Evolutionary conservation across 2,329 filamentous ascomycete species (phyloP).

Genomic region (Aspergillus intermedius): DNA sequence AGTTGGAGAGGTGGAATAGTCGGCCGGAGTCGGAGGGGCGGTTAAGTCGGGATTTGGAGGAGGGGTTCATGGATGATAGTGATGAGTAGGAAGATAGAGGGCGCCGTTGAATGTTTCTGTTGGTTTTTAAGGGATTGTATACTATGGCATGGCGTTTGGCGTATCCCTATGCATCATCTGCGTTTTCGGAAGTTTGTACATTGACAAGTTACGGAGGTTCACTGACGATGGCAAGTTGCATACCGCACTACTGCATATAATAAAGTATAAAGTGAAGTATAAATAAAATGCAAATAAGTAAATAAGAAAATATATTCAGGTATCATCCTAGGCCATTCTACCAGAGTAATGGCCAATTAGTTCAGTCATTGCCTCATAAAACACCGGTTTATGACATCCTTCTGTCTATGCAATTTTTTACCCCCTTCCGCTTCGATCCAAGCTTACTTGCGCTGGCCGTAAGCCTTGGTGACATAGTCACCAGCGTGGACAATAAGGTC

Average conservation of each 20-base stretch:
- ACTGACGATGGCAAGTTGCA: too few species aligned
- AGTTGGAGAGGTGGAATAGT: conserved; percentile 39
- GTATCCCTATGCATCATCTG: too few species aligned
- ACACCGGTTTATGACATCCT: neutral
- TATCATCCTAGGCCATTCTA: neutral
- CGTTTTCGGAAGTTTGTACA: too few species aligned
- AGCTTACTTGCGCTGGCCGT: conserved; percentile 60
- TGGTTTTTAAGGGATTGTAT: neutral
- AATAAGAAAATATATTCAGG: conserved; percentile 1
- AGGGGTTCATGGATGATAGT: conserved; percentile 68
- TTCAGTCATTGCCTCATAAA: conserved; percentile 7
- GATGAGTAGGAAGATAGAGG: conserved; percentile 48
- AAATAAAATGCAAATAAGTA: neutral
- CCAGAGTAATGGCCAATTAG: conserved; percentile 4
- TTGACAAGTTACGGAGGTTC: too few species aligned
- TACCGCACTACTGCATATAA: too few species aligned
- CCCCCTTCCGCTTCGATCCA: too few species aligned
- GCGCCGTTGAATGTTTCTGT: conserved; percentile 11
- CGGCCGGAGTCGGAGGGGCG: conserved; percentile 44
- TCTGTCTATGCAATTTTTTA: too few species aligned
- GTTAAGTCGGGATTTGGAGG: conserved; percentile 72
- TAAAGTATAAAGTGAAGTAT: too few species aligned
- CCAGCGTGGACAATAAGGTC: conserved; percentile 87
- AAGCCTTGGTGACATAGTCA: conserved; percentile 91
- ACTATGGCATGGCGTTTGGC: neutral